These are phyloP conservation scores for Nicotiana tabacum DNA, from an alignment of 257 asterid species.

Conservation along the genomic window DNA sequence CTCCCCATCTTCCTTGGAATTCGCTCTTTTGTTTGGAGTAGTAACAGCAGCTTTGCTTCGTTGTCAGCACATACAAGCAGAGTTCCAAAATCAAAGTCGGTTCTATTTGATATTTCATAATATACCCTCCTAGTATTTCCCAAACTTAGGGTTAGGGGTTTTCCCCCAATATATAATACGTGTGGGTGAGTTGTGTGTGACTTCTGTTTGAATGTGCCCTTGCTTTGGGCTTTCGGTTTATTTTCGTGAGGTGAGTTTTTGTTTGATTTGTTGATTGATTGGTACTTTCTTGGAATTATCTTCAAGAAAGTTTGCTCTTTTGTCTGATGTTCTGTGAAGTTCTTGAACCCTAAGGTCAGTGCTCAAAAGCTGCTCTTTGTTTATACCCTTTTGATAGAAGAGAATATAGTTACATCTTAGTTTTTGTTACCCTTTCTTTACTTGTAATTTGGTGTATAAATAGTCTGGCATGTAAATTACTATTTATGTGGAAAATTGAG, in stretches of 20 bases:
- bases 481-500: neutral
- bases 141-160: neutral
- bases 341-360: neutral
- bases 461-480: neutral
- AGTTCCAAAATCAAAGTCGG: slow-evolving; percentile 2
- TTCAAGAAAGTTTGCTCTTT: neutral
- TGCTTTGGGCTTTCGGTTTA: neutral
- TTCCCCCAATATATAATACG: neutral
- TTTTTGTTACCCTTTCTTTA: neutral
- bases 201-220: neutral
- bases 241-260: neutral
- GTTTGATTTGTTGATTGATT: neutral
- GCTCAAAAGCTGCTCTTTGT: neutral
- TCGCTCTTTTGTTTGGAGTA: neutral
- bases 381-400: neutral
- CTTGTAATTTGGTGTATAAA: neutral
- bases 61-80: neutral
- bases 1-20: neutral
- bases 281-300: neutral
- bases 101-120: neutral
- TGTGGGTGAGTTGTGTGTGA: neutral
- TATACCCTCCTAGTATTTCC: neutral
- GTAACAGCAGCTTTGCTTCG: neutral
- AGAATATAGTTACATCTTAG: neutral
- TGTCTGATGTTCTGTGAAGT: neutral